Conservation (phyloP, 345 rosid species). For the Eucalyptus victrix region DNA sequence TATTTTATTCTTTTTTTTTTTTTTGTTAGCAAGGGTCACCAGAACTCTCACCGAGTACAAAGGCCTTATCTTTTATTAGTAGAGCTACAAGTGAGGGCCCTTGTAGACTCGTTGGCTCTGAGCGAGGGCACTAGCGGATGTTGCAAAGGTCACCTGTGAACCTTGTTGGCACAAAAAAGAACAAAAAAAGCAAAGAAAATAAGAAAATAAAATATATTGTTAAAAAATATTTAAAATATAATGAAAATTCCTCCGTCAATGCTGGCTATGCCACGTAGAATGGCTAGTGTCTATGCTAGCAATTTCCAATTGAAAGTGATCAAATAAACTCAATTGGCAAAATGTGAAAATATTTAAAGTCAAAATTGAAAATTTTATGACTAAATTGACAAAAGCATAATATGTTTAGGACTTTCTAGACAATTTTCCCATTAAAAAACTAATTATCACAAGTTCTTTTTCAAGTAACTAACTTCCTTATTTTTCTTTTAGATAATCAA, state of each 20-base stretch:
- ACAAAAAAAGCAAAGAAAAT: too few relatives aligned
- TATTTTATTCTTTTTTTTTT: fast-evolving
- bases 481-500: too few relatives aligned
- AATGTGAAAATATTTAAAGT: too few relatives aligned
- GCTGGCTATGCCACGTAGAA: fast-evolving
- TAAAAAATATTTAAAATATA: too few relatives aligned
- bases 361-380: too few relatives aligned
- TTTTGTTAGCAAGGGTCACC: fast-evolving
- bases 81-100: too few relatives aligned
- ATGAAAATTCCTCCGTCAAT: too few relatives aligned
- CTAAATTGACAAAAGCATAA: fast-evolving
- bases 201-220: too few relatives aligned
- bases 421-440: too few relatives aligned
- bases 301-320: fast-evolving
- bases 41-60: fast-evolving
- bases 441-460: too few relatives aligned
- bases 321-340: fast-evolving
- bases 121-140: fast-evolving
- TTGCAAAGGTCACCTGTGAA: too few relatives aligned
- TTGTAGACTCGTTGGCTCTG: fast-evolving
- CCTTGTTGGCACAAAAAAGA: too few relatives aligned
- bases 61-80: fast-evolving
- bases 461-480: not conserved
- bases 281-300: fast-evolving
- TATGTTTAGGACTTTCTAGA: fast-evolving